A percentile compares a stretch with the other conserved stretches of the same genome.
These are phyloP conservation scores for sunflower (Helianthus annuus) DNA, from an alignment of 129 eudicot species.

Conservation along the genomic window DNA sequence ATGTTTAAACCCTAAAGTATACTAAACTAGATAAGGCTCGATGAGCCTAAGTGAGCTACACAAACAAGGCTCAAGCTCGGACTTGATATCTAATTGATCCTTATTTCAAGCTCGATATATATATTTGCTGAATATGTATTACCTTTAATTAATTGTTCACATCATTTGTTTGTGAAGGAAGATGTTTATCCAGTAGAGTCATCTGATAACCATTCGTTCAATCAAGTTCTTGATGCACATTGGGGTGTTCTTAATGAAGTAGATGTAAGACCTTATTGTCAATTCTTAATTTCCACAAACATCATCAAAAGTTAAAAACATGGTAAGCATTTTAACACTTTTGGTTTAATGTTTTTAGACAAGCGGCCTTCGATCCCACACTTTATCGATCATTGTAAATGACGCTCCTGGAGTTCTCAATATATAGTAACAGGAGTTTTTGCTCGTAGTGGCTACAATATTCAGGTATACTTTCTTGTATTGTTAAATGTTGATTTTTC, in stretches of 20 bases:
- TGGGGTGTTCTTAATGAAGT: slow-evolving; percentile 91
- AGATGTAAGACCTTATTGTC: slow-evolving; percentile 60
- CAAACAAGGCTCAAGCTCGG: too few relatives aligned
- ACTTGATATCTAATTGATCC: too few relatives aligned
- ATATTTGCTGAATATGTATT: neutral
- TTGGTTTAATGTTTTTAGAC: slow-evolving; percentile 47
- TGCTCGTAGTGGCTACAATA: slow-evolving; percentile 92
- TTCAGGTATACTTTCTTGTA: slow-evolving; percentile 51
- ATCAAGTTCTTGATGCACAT: slow-evolving; percentile 91
- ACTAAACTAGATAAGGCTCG: too few relatives aligned
- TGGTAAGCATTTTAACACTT: neutral
- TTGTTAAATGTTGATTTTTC: slow-evolving; percentile 12
- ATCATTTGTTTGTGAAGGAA: slow-evolving; percentile 51
- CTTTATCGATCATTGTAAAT: slow-evolving; percentile 82
- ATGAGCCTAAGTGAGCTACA: too few relatives aligned
- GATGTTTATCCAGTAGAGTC: slow-evolving; percentile 94
- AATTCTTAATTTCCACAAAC: slow-evolving; percentile 8
- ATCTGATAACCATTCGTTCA: slow-evolving; percentile 45
- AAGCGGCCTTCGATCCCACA: slow-evolving; percentile 84
- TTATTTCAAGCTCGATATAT: too few relatives aligned
- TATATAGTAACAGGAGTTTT: slow-evolving; percentile 78
- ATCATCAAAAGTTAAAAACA: neutral
- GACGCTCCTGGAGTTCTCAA: slow-evolving; percentile 88
- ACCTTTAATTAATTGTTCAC: slow-evolving; percentile 3
- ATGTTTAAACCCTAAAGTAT: too few relatives aligned